Percentiles rank a stretch among this genome's conserved stretches.
These are phyloP conservation scores for Tubosaeta sp. DNA, from an alignment of 768 basidiomycete species.

Conservation along the genomic window DNA sequence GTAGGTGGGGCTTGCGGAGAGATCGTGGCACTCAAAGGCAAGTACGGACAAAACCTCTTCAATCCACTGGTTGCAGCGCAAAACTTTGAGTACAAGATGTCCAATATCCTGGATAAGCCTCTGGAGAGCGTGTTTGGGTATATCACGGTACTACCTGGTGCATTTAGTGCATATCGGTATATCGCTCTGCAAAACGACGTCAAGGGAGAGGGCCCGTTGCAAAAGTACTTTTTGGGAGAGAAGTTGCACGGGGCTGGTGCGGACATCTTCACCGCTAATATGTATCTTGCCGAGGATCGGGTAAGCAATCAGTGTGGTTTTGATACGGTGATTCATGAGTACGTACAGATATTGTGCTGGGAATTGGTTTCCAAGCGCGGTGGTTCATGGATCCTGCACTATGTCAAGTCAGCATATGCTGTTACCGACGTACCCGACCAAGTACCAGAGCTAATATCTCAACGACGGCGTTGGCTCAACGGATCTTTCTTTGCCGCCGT, in stretches of 20 bases:
- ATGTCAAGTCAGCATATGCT: slow-evolving; percentile 92
- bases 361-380: slow-evolving; percentile 94
- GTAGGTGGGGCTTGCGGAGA: slow-evolving; percentile 95
- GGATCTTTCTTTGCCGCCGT: slow-evolving; percentile 98
- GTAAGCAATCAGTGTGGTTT: slow-evolving; percentile 30
- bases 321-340: slow-evolving; percentile 3
- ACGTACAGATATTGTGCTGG: slow-evolving; percentile 83
- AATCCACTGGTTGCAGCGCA: slow-evolving; percentile 89
- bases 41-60: slow-evolving; percentile 69
- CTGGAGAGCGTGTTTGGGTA: slow-evolving; percentile 89
- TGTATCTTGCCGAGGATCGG: slow-evolving; percentile 93
- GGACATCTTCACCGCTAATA: slow-evolving; percentile 93
- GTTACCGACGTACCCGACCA: slow-evolving; percentile 93
- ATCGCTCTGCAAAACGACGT: slow-evolving; percentile 87
- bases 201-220: slow-evolving; percentile 79
- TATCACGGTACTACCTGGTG: slow-evolving; percentile 90
- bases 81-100: slow-evolving; percentile 95
- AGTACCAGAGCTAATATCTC: slow-evolving; percentile 92
- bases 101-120: slow-evolving; percentile 90
- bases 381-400: slow-evolving; percentile 89
- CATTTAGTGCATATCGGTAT: slow-evolving; percentile 89
- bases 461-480: slow-evolving; percentile 94
- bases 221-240: slow-evolving; percentile 97
- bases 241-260: slow-evolving; percentile 86
- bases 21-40: slow-evolving; percentile 88